phyloP scores from a whole-genome alignment of 176 grass and related monocot genomes.

The Secale cereale region DNA sequence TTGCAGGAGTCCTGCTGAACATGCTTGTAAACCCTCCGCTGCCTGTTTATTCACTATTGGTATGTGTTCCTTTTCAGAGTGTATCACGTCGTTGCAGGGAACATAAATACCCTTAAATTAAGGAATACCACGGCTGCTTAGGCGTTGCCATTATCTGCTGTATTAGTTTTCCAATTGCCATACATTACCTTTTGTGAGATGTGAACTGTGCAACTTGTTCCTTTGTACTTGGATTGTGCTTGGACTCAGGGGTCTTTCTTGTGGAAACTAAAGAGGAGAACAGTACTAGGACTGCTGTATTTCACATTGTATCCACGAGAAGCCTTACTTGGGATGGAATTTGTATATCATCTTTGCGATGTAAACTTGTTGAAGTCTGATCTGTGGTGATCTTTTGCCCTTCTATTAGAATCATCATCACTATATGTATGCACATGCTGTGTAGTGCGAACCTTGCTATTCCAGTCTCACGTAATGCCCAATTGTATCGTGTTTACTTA shows the following conservation, averaged over 20 bases:
- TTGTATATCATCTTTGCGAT: slow-evolving; percentile 38
- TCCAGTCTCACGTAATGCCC: neutral
- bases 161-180: slow-evolving; percentile 34
- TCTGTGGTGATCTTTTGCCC: slow-evolving; percentile 22
- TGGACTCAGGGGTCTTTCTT: slow-evolving; percentile 50
- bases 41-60: slow-evolving; percentile 67
- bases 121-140: neutral
- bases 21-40: slow-evolving; percentile 60
- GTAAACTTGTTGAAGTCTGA: slow-evolving; percentile 39
- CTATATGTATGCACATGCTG: neutral
- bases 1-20: slow-evolving; percentile 73
- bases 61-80: slow-evolving; percentile 39
- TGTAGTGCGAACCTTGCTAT: slow-evolving; percentile 6
- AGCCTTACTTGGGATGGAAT: slow-evolving; percentile 37
- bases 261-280: slow-evolving; percentile 46
- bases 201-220: slow-evolving; percentile 35
- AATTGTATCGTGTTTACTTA: slow-evolving; percentile 8
- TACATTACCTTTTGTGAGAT: slow-evolving; percentile 22
- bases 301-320: slow-evolving; percentile 34
- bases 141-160: slow-evolving; percentile 14
- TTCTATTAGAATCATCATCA: slow-evolving; percentile 30
- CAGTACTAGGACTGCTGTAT: slow-evolving; percentile 33
- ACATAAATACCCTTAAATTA: slow-evolving; percentile 22
- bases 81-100: neutral
- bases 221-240: slow-evolving; percentile 37